Evolutionary conservation across 768 basidiomycete genomes (phyloP), one percentile per base, ranked within the genome.

Genomic region (Trametes maxima): DNA sequence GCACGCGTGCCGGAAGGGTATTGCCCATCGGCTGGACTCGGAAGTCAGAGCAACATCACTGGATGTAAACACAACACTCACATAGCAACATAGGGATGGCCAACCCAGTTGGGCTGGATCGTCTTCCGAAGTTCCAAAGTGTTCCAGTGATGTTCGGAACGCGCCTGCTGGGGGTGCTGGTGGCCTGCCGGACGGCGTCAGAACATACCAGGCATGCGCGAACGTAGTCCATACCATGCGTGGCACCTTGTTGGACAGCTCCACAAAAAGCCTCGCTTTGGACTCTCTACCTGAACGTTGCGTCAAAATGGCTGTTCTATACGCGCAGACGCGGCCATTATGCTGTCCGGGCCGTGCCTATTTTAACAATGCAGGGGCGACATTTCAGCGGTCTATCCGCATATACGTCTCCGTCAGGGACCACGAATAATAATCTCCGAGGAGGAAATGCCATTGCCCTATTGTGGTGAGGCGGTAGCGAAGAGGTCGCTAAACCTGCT

Each of bases 391-490:
- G 22, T 16, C 19, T 36, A 25, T 33, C 7, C 33, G 39, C 42
- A 43, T 24, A 19, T 22, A 22, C n/a, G 10, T 13, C 21, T 13
- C 22, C 24, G 21, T 46, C 13, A 12, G 43, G 28, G 43, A 19
- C 22, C n/a, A 39, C 14, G 6, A 10, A 21, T 25, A 24, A 24
- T 49, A 22, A 57, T 57, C 24, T 49, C 56, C 56, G 56, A 57
- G 56, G 56, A 40, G 56, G 47, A 24, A 42, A 42, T 5, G n/a
- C 37, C n/a, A 49, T 43, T 57, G 24, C 56, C 56, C 11, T 57
- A 16, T 22, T 12, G 13, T 36, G 17, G 11, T 33, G 47, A 33
- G 39, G 37, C 47, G 8, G 42, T 24, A 47, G 37, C 22, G 46
- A 25, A 13, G 14, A 25, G 47, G 37, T 43, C 16, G 52, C 54